Percentiles rank a stretch among this genome's conserved stretches.
These are phyloP conservation scores for Akanthomyces dipterigenus DNA, from an alignment of 2,329 filamentous ascomycete genomes.

Conservation along the genomic window DNA sequence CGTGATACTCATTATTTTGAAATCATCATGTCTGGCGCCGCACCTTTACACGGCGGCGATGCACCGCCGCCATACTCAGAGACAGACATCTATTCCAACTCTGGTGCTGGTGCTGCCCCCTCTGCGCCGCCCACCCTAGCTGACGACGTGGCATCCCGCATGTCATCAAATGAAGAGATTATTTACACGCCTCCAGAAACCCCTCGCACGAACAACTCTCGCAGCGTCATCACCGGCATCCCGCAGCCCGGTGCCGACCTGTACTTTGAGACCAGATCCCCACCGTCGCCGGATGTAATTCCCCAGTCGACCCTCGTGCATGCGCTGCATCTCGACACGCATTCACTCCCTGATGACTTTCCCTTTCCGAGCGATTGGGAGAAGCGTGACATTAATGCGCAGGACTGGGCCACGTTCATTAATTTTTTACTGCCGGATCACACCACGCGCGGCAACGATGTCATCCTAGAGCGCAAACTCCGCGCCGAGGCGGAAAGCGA, in stretches of 20 bases:
- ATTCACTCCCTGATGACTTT: conserved; percentile 36
- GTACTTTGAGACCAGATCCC: conserved; percentile 42
- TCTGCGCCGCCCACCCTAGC: conserved; percentile 21
- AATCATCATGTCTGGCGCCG: neutral
- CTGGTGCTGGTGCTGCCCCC: conserved; percentile 25
- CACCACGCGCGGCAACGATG: conserved; percentile 36
- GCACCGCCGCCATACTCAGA: conserved; percentile 50
- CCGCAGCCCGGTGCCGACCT: conserved; percentile 19
- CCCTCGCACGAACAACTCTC: conserved; percentile 29
- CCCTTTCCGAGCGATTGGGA: conserved; percentile 34
- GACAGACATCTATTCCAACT: conserved; percentile 47
- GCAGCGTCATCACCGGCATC: neutral
- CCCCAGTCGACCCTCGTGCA: conserved; percentile 27
- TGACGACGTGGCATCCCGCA: conserved; percentile 30
- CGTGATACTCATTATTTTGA: neutral
- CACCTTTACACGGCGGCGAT: conserved; percentile 23
- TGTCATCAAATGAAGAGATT: conserved; percentile 36
- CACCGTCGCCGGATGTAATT: conserved; percentile 20
- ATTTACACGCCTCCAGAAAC: conserved; percentile 48
- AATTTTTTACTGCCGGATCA: conserved; percentile 49
- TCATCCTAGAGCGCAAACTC: conserved; percentile 43
- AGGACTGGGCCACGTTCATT: conserved; percentile 55
- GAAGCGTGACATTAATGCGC: conserved; percentile 37
- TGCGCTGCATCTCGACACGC: conserved; percentile 26
- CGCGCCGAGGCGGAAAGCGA: conserved; percentile 31